These are phyloP conservation scores for Nakazawaea laoshanensis DNA, from an alignment of 805 yeast genomes.

Conservation along the genomic window DNA sequence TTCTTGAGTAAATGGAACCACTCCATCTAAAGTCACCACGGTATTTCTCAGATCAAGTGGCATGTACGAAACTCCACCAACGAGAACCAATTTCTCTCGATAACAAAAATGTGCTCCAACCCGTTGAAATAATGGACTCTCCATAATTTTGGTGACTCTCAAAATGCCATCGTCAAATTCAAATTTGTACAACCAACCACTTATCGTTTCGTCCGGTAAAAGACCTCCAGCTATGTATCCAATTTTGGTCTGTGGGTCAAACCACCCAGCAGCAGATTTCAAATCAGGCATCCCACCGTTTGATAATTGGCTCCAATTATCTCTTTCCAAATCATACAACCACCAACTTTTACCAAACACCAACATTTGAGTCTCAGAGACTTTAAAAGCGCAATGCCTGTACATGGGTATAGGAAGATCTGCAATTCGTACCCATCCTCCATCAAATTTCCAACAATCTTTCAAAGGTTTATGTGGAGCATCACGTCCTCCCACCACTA, in stretches of 20 bases:
- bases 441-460: conserved; percentile 33
- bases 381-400: conserved; percentile 37
- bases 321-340: conserved; percentile 14
- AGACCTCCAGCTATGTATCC: conserved; percentile 47
- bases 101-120: conserved; percentile 37
- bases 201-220: conserved; percentile 16
- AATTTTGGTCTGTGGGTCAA: conserved; percentile 14
- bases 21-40: conserved; percentile 26
- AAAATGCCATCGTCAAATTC: conserved; percentile 12
- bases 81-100: conserved; percentile 29
- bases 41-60: conserved; percentile 25
- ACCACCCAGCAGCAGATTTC: conserved; percentile 28
- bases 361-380: conserved; percentile 23
- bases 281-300: conserved; percentile 13
- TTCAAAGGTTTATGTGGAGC: conserved; percentile 41
- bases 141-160: conserved; percentile 16
- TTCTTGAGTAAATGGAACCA: conserved; percentile 21
- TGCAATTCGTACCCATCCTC: conserved; percentile 22
- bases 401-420: conserved; percentile 37
- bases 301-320: conserved; percentile 13
- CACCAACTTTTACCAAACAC: conserved; percentile 32
- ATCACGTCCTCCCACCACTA: conserved; percentile 61
- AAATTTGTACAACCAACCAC: conserved; percentile 27
- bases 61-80: conserved; percentile 49
- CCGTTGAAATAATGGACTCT: conserved; percentile 25